phyloP scores from a whole-genome alignment of 257 asterid genomes.

The Ophiorrhiza pumila region DNA sequence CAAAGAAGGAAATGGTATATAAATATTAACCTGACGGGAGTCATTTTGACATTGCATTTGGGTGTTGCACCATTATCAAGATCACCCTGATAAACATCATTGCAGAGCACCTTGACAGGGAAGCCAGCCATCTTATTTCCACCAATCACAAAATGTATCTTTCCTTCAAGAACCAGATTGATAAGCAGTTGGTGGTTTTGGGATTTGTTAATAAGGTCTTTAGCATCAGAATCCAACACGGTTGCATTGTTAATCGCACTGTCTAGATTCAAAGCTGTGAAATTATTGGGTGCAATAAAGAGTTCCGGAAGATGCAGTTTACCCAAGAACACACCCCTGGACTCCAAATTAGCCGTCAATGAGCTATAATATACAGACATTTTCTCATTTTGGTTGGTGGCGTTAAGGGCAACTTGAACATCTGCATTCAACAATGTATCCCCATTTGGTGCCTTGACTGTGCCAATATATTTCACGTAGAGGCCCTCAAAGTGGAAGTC shows the following conservation, averaged over 20 bases:
- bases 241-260: neutral
- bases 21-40: constrained; percentile 2
- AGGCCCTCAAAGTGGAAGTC: constrained; percentile 5
- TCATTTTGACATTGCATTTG: constrained; percentile 6
- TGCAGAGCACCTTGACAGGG: constrained; percentile 9
- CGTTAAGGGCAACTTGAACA: neutral
- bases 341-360: neutral
- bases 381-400: neutral
- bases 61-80: constrained; percentile 7
- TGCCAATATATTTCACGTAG: neutral
- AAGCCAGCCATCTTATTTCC: constrained; percentile 7
- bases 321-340: constrained; percentile 1
- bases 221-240: neutral
- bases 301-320: neutral
- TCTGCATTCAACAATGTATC: constrained; percentile 10
- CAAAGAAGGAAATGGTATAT: too few species aligned
- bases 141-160: constrained; percentile 5
- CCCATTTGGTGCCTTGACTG: neutral
- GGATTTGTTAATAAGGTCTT: neutral
- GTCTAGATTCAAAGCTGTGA: neutral
- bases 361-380: constrained; percentile 7
- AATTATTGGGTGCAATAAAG: neutral
- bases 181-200: neutral
- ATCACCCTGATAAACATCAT: constrained; percentile 5
- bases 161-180: neutral